Base-by-base conservation (phyloP, 2,329 filamentous ascomycete species). In the Monilinia polystroma region DNA sequence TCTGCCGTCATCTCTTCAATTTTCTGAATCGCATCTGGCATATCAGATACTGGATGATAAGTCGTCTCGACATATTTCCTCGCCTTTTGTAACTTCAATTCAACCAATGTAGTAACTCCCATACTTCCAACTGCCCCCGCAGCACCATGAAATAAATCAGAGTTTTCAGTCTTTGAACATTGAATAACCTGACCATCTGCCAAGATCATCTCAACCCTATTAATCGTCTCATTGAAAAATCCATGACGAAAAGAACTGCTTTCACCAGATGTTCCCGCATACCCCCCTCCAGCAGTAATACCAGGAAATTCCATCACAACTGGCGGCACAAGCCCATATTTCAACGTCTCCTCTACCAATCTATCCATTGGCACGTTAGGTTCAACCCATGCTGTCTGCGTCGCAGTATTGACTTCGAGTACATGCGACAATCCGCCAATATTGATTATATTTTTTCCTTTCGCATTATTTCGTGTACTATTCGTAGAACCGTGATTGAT, bases 271-370 rank as follows among this genome's bases (percentile, higher is more conserved):
- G 87, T 89, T 1, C 88, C 88, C 0, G 86, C 82, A 73, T 88
- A 90, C 0, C 86, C 87, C 3, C 88, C 88, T 18, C 88, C 88
- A 0, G 84, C 84, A 0, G 88, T 91, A 69, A 90, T 91, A 0
- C 87, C 87, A 0, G 87, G 87, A 60, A 91, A 88, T 72, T 91
- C 88, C 85, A 90, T 90, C 4, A 91, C 87, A 0, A 91, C 87
- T 0, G 83, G 84, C 0, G 84, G 87, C 0, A 91, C 76, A 0
- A 90, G 78, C 0, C 83, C 83, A 59, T 85, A 73, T 5, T 77
- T 75, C 57, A 87, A 72, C 0, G 87, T 87, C 1, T 82, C 84
- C 64, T 83, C 81, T 0, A 90, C 83, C 1, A 91, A 79, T 0
- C 78, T 78, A 67, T 89, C 87, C 87, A 91, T 90, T 0, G 86